Conservation (phyloP, 129 eudicot species). For the Helianthus tuberosus region DNA sequence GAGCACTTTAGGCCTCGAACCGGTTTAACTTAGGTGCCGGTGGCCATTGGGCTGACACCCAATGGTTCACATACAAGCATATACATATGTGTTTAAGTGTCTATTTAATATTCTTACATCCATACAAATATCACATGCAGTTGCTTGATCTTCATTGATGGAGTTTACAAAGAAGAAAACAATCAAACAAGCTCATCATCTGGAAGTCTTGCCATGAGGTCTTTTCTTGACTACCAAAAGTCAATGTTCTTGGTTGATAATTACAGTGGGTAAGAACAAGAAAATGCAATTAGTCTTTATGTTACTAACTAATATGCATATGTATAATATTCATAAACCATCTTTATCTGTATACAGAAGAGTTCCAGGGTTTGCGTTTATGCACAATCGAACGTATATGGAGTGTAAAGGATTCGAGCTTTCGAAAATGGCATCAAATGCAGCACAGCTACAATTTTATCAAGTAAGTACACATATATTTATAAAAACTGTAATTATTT, state of each 20-base stretch:
- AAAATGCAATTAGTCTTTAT: background rate
- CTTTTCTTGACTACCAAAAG: constrained; percentile 53
- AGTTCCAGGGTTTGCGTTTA: constrained; percentile 83
- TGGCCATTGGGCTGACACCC: too few species aligned
- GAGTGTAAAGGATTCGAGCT: constrained; percentile 58
- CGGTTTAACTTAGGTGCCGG: too few species aligned
- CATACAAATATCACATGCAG: constrained; percentile 35
- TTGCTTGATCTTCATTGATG: constrained; percentile 55
- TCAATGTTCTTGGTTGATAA: constrained; percentile 38
- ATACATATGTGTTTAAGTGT: background rate
- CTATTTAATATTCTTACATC: constrained; percentile 3
- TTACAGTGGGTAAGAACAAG: constrained; percentile 30
- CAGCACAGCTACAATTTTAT: constrained; percentile 71
- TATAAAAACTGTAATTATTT: background rate
- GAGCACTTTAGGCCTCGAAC: too few species aligned
- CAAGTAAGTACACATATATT: constrained; percentile 42
- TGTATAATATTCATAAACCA: background rate
- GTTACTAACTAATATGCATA: background rate
- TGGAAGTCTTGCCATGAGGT: constrained; percentile 45
- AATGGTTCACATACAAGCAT: background rate
- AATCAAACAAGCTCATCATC: constrained; percentile 56
- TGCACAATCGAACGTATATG: constrained; percentile 50
- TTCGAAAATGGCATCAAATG: constrained; percentile 36
- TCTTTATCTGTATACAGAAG: constrained; percentile 29
- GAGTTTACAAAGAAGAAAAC: constrained; percentile 52